phyloP scores from a whole-genome alignment of 75 land plant species.

The Sequoia sempervirens region DNA sequence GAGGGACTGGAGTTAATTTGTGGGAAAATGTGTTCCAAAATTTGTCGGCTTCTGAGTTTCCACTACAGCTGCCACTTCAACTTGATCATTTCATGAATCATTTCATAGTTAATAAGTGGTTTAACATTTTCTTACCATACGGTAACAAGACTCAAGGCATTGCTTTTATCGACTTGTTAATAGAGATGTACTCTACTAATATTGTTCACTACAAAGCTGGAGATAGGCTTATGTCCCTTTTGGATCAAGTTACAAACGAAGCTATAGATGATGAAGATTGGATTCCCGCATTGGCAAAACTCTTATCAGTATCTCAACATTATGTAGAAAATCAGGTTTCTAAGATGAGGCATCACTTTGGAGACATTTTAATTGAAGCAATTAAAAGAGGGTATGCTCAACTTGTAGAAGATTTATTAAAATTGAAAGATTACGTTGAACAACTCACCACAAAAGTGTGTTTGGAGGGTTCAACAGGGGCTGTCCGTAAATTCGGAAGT shows the following conservation, averaged over 20 bases:
- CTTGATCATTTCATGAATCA: not conserved
- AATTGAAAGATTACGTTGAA: not conserved
- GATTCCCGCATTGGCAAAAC: not conserved
- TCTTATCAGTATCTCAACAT: not conserved
- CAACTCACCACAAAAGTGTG: not conserved
- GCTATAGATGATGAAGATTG: too few relatives aligned
- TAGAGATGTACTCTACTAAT: not conserved
- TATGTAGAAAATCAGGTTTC: not conserved
- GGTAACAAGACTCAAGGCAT: too few relatives aligned
- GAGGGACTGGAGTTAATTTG: rapidly evolving
- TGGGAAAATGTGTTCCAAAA: not conserved
- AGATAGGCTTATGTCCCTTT: not conserved
- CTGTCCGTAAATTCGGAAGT: not conserved
- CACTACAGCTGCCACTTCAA: not conserved
- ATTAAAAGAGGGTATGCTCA: not conserved
- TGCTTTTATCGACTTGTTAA: not conserved
- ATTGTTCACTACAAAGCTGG: not conserved
- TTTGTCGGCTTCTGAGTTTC: not conserved
- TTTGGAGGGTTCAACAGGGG: not conserved
- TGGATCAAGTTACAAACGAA: not conserved
- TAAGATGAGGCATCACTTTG: not conserved
- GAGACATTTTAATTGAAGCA: not conserved
- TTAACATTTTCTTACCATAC: too few relatives aligned
- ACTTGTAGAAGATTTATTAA: not conserved
- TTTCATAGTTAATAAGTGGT: not conserved